Percentiles rank a stretch among this genome's conserved stretches.
Evolutionary conservation across 1,284 basidiomycete species (phyloP).

Genomic region (Pascua sp.): DNA sequence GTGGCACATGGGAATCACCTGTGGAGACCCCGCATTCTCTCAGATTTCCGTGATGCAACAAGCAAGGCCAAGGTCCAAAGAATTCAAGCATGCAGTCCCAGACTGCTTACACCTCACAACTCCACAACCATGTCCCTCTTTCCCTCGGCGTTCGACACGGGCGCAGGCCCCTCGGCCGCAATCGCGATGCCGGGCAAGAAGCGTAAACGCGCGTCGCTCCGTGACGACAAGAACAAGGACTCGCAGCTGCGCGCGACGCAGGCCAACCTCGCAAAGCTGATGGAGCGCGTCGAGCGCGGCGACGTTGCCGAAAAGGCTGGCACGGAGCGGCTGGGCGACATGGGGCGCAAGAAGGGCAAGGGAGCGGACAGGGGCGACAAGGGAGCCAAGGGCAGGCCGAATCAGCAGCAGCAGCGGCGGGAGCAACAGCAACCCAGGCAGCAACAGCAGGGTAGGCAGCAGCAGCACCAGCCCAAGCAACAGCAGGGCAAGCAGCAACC

Average conservation of each 20-base stretch:
- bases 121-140: constrained; percentile 39
- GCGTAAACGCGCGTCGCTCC: constrained; percentile 58
- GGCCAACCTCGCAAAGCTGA: constrained; percentile 72
- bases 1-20: constrained; percentile 6
- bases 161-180: constrained; percentile 5
- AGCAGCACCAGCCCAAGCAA: neutral
- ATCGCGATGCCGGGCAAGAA: constrained; percentile 47
- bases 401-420: neutral
- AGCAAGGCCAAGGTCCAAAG: neutral
- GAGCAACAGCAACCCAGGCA: neutral
- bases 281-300: constrained; percentile 58
- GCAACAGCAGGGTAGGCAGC: neutral
- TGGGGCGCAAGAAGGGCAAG: constrained; percentile 40
- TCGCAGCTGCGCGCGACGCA: constrained; percentile 51
- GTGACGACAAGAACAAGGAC: constrained; percentile 37
- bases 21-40: constrained; percentile 4
- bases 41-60: no score
- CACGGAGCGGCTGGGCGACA: constrained; percentile 14
- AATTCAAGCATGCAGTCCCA: neutral
- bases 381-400: neutral
- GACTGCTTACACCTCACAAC: neutral
- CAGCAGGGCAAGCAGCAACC: neutral
- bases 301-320: constrained; percentile 27
- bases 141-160: constrained; percentile 37
- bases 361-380: constrained; percentile 7